Conservation (phyloP, 108 stramenopile species). For the Epithemia pelagica region DNA sequence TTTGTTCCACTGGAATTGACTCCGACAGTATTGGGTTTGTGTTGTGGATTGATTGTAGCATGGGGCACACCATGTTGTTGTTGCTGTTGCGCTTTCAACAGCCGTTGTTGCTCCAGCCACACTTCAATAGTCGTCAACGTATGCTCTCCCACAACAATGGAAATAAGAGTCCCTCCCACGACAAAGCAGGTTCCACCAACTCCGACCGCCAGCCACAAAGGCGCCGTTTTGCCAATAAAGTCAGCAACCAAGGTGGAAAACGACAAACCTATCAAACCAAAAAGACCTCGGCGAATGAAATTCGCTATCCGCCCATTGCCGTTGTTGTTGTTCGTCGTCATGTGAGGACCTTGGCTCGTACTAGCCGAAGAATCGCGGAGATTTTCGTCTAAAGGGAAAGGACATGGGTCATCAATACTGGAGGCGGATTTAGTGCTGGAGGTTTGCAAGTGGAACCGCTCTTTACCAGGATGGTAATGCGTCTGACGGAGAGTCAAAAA, state of each 20-base stretch:
- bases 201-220: constrained; percentile 38
- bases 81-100: constrained; percentile 9
- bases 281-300: constrained; percentile 7
- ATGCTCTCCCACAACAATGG: constrained; percentile 17
- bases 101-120: constrained; percentile 23
- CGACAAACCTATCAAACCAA: constrained; percentile 26
- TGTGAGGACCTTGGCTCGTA: background rate
- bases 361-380: background rate
- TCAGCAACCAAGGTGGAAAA: constrained; percentile 28
- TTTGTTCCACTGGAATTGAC: too few relatives aligned
- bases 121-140: constrained; percentile 17
- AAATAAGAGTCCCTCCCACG: constrained; percentile 22
- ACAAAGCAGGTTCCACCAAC: constrained; percentile 47
- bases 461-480: constrained; percentile 42
- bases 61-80: too few relatives aligned
- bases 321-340: too few relatives aligned
- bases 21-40: too few relatives aligned
- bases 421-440: constrained; percentile 13
- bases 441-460: constrained; percentile 19
- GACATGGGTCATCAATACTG: constrained; percentile 25
- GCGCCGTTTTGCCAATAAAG: constrained; percentile 44
- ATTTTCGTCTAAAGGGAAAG: background rate
- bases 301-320: background rate
- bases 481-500: constrained; percentile 34
- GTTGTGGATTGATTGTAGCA: too few relatives aligned